Evolutionary conservation across 2,329 filamentous ascomycete species (phyloP).

Genomic region (Penicillium sp.): DNA sequence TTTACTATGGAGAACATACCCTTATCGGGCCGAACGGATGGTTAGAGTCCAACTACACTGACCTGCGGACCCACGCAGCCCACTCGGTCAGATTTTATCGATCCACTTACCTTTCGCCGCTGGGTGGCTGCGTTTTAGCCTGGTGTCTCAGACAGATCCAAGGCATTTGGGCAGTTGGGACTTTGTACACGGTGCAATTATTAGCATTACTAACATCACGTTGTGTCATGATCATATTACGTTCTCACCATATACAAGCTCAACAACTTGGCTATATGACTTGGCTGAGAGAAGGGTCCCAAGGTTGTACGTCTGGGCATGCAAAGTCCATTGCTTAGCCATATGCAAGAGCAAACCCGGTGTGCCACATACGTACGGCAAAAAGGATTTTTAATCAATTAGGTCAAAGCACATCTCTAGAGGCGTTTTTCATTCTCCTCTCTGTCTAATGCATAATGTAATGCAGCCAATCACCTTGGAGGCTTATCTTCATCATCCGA

Average conservation of each 20-base stretch:
- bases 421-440: background rate
- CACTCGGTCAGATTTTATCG: constrained; percentile 1
- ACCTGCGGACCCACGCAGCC: background rate
- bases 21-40: constrained; percentile 8
- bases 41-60: background rate
- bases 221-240: background rate
- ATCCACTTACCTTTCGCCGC: background rate
- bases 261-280: too few species aligned
- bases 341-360: background rate
- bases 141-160: constrained; percentile 3
- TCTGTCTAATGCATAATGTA: background rate
- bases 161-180: background rate
- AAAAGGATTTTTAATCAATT: background rate
- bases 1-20: constrained; percentile 1
- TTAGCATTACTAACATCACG: background rate
- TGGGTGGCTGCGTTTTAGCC: background rate
- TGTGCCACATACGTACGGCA: background rate
- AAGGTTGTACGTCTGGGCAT: background rate
- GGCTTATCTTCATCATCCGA: background rate
- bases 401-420: background rate
- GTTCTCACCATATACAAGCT: too few species aligned
- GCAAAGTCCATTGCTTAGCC: background rate
- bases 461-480: background rate
- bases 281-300: too few species aligned
- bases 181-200: background rate